Evolutionary conservation across 495 filamentous ascomycete genomes (phyloP), one percentile per base, ranked within the genome.

Genomic region (Annulohypoxylon stygium): DNA sequence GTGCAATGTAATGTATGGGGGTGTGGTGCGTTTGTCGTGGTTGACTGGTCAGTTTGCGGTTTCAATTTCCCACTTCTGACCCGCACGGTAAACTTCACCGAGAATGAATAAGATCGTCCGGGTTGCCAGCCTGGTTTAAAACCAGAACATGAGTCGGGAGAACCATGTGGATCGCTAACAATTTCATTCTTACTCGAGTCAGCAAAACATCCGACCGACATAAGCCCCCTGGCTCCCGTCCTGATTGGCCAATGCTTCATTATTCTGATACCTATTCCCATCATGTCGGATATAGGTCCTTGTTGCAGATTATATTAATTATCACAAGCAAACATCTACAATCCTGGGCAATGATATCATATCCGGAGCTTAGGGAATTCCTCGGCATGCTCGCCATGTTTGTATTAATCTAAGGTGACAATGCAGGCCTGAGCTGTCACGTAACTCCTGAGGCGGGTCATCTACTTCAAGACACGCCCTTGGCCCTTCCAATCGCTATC

Each of bases 121-220:
- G 14, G 14, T 0, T 14, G 30, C 34, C 39, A 45, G 14, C 4
- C 14, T 14, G 11, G n/a, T 23, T 51, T 30, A 4, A 30, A 30
- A 30, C 30, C 30, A 30, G 30, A 20, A 30, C 68, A 70, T 65
- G 68, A 70, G 60, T 65, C 68, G 60, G 23, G 39, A 2, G 12
- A 25, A 4, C 43, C 9, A 58, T 60, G 60, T 60, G 53, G 54
- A 37, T 47, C 67, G 4, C 14, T 39, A 45, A 23, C n/a, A 43
- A 36, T 3, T 6, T 61, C 60, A 57, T 20, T 41, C 2, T 50
- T 37, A 16, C 20, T 65, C 61, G 61, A 70, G 54, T 70, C 68
- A 65, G 68, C 26, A 47, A 63, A 63, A 37, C 18, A 62, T n/a
- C 48, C 61, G 61, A 53, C 7, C 20, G 20, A 23, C 20, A 23